A percentile compares a stretch with the other conserved stretches of the same genome.
Evolutionary conservation across 1,284 basidiomycete species (phyloP).

Genomic region (Coniophora puteana): DNA sequence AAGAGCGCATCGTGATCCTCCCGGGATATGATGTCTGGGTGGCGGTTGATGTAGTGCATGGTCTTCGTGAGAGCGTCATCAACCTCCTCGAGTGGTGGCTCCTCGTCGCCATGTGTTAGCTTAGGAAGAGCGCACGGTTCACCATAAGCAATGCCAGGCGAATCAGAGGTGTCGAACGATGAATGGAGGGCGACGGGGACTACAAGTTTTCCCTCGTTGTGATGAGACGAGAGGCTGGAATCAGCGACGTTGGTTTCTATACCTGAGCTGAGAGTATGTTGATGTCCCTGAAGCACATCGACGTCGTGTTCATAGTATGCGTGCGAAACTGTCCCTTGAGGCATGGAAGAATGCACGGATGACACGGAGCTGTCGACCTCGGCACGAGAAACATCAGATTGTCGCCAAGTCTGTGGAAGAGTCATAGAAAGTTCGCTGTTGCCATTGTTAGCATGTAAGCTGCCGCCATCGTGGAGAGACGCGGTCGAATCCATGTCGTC

Average conservation of each 20-base stretch:
- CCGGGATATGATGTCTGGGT: constrained; percentile 34
- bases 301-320: too few relatives aligned
- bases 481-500: constrained; percentile 34
- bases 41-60: constrained; percentile 46
- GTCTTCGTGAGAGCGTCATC: constrained; percentile 49
- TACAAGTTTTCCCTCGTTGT: too few relatives aligned
- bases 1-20: constrained; percentile 40
- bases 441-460: too few relatives aligned
- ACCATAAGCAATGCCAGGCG: too few relatives aligned
- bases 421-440: constrained; percentile 27
- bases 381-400: constrained; percentile 5
- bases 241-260: too few relatives aligned
- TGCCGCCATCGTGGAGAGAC: too few relatives aligned
- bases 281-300: too few relatives aligned
- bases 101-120: too few relatives aligned
- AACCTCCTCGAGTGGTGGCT: constrained; percentile 48
- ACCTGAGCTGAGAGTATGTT: too few relatives aligned
- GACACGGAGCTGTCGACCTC: constrained; percentile 27
- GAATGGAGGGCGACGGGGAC: constrained; percentile 11
- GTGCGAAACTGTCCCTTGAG: too few relatives aligned
- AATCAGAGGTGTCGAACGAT: constrained; percentile 15
- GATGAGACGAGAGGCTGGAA: too few relatives aligned
- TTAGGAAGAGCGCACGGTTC: too few relatives aligned
- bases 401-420: background rate
- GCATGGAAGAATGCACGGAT: constrained; percentile 20